phyloP scores from a whole-genome alignment of 768 basidiomycete species.

The Artomyces pyxidatus region DNA sequence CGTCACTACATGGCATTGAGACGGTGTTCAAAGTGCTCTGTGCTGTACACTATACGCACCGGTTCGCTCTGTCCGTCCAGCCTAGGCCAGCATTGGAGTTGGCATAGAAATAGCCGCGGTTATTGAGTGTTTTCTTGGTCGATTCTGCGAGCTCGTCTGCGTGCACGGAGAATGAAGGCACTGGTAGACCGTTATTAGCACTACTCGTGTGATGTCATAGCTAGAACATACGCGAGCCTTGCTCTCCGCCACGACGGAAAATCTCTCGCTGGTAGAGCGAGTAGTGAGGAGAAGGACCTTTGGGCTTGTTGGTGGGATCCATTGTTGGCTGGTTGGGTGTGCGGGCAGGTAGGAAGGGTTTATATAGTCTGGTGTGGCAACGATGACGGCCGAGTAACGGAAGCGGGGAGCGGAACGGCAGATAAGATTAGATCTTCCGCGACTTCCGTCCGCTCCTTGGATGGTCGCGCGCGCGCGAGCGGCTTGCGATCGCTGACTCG shows the following conservation, averaged over 20 bases:
- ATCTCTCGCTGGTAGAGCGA: constrained; percentile 44
- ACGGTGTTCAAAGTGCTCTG: neutral
- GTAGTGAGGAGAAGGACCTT: constrained; percentile 40
- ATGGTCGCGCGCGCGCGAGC: too few relatives aligned
- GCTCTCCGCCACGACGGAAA: constrained; percentile 33
- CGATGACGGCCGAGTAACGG: too few relatives aligned
- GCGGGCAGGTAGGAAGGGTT: neutral
- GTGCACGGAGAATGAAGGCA: constrained; percentile 35
- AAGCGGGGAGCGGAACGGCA: neutral
- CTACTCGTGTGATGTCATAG: neutral
- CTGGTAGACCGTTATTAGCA: too few relatives aligned
- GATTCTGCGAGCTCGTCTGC: constrained; percentile 33
- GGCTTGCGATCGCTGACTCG: too few relatives aligned
- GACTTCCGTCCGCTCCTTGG: too few relatives aligned
- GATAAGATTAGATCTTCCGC: neutral
- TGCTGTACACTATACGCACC: constrained; percentile 17
- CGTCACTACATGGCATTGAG: constrained; percentile 27
- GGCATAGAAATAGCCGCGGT: constrained; percentile 43
- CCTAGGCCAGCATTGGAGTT: constrained; percentile 45
- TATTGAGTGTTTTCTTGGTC: constrained; percentile 34
- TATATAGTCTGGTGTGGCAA: neutral
- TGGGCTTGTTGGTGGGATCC: constrained; percentile 41
- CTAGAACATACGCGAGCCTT: constrained; percentile 26
- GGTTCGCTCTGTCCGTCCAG: constrained; percentile 45
- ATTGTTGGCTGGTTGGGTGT: constrained; percentile 15